Conservation (phyloP, 306 rosid species). For the Cucurbita pepo region DNA sequence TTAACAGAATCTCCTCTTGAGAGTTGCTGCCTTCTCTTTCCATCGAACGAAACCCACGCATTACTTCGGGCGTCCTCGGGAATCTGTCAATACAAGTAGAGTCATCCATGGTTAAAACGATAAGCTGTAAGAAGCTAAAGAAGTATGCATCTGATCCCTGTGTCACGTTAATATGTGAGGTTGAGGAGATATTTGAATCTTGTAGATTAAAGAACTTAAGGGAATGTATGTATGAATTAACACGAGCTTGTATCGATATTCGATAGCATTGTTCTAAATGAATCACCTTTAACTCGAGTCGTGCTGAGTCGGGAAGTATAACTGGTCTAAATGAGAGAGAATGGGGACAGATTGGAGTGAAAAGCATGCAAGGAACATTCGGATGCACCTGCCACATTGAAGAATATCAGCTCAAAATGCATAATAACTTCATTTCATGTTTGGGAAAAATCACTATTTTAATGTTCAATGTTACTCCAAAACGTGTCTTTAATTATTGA, state of each 20-base stretch:
- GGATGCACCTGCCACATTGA: conserved; percentile 79
- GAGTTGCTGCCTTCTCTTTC: conserved; percentile 98
- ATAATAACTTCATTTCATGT: background rate
- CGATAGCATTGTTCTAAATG: background rate
- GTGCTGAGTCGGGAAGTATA: conserved; percentile 95
- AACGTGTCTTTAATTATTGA: too few relatives aligned
- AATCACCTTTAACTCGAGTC: conserved; percentile 80
- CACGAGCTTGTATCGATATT: background rate
- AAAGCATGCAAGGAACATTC: conserved; percentile 96
- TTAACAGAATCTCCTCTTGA: conserved; percentile 84
- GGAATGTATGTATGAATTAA: background rate
- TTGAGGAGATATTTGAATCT: background rate
- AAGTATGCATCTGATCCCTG: background rate
- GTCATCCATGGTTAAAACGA: background rate
- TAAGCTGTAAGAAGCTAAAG: background rate
- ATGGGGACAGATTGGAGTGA: conserved; percentile 96
- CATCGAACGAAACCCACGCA: conserved; percentile 97
- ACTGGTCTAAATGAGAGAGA: conserved; percentile 97
- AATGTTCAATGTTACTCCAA: too few relatives aligned
- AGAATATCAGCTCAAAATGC: conserved; percentile 10
- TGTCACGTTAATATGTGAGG: background rate
- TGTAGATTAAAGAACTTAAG: background rate
- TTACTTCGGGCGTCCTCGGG: conserved; percentile 93
- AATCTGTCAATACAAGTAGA: conserved; percentile 37
- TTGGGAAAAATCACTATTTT: too few relatives aligned